Evolutionary conservation across 257 asterid species (phyloP).

Genomic region (Nicotiana tomentosiformis): DNA sequence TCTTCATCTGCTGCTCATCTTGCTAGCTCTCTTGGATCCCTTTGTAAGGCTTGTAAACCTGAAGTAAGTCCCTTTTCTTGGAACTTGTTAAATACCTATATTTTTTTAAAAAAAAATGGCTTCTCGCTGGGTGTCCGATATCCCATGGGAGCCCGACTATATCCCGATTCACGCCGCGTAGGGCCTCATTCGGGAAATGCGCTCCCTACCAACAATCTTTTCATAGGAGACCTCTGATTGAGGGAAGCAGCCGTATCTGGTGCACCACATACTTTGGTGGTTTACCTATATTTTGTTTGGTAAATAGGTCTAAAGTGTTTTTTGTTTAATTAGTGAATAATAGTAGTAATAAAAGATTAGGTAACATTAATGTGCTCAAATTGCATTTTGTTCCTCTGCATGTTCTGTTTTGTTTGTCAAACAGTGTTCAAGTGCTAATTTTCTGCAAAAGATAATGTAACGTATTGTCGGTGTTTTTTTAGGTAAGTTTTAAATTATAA

Average conservation of each 20-base stretch:
- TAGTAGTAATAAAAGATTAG: neutral
- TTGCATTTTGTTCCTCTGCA: neutral
- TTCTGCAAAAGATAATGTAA: neutral
- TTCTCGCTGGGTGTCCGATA: no score
- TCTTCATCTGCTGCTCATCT: slow-evolving; percentile 40
- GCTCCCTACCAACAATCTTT: no score
- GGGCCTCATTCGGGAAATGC: no score
- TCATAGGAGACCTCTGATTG: no score
- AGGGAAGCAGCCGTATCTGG: no score
- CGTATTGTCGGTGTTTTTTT: neutral
- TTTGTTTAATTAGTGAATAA: neutral
- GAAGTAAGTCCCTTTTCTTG: slow-evolving; percentile 38
- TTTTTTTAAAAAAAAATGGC: neutral
- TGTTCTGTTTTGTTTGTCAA: neutral
- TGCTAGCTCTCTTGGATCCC: slow-evolving; percentile 70
- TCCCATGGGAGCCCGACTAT: no score
- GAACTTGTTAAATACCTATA: neutral
- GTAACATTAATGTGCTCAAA: neutral
- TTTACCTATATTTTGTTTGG: no score
- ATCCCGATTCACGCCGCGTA: no score
- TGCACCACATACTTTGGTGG: no score
- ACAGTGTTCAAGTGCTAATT: neutral
- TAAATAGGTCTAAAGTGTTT: no score
- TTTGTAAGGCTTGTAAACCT: slow-evolving; percentile 82
- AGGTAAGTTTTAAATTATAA: neutral